phyloP scores from a whole-genome alignment of 2,329 filamentous ascomycete genomes.

The Microcera coccophila region DNA sequence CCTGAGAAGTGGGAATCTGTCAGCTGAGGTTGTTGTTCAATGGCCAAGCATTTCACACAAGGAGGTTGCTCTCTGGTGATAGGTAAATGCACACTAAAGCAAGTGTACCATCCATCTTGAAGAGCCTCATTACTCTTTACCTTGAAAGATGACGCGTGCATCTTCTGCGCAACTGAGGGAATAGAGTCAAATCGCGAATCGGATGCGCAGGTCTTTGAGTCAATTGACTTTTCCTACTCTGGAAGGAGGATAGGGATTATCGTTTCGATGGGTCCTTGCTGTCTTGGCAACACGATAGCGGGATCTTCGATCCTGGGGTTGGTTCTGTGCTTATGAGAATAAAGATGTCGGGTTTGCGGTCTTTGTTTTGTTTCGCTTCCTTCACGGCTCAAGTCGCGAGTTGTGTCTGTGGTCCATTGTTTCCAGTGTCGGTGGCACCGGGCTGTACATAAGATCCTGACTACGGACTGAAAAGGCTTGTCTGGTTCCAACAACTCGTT shows the following conservation, averaged over 20 bases:
- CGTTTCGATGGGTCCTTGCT: conserved; percentile 10
- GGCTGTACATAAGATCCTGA: neutral
- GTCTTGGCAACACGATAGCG: conserved; percentile 13
- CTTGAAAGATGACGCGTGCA: no score
- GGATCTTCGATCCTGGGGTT: conserved; percentile 6
- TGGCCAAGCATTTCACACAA: neutral
- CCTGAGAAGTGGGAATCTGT: neutral
- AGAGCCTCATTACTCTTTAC: no score
- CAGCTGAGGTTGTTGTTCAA: neutral
- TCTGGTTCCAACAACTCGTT: neutral
- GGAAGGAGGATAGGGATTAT: conserved; percentile 11
- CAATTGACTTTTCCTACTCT: conserved; percentile 5
- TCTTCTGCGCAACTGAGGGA: no score
- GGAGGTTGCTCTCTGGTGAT: no score
- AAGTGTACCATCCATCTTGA: no score
- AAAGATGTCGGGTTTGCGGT: conserved; percentile 5
- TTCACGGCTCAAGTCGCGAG: neutral
- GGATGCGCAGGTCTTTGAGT: neutral
- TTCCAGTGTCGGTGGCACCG: no score
- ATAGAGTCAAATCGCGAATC: neutral
- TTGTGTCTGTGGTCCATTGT: neutral
- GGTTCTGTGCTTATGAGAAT: conserved; percentile 12
- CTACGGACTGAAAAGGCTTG: no score
- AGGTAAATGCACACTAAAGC: no score
- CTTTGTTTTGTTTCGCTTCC: neutral